Conservation (phyloP, 129 eudicot genomes). For the Silybum marianum region DNA sequence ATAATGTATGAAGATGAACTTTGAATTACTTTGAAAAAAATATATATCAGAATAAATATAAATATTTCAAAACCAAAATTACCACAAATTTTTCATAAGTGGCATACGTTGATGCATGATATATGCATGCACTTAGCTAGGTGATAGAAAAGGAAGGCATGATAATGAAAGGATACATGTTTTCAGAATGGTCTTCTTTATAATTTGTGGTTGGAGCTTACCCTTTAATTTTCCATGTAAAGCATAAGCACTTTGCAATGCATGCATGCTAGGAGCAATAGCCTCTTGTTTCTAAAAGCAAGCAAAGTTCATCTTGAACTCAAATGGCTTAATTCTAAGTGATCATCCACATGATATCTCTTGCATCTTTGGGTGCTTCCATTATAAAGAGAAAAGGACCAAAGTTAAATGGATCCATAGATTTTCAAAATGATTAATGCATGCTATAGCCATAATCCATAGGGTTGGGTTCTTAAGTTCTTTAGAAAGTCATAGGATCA, state of each 20-base stretch:
- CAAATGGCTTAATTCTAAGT: slow-evolving; percentile 7
- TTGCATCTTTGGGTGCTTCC: not conserved
- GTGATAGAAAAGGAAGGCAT: not conserved
- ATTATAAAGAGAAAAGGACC: not conserved
- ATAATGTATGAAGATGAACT: not conserved
- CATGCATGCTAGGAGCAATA: not conserved
- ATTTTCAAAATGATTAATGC: too few relatives aligned
- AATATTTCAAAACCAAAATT: slow-evolving; percentile 1
- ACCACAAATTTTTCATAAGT: not conserved
- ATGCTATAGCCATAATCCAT: too few relatives aligned
- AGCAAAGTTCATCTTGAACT: slow-evolving; percentile 15
- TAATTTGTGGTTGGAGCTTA: slow-evolving; percentile 1
- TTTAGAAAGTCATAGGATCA: too few relatives aligned
- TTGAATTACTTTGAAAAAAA: not conserved
- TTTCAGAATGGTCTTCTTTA: not conserved
- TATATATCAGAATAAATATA: not conserved
- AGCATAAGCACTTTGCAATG: slow-evolving; percentile 8
- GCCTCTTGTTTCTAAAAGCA: slow-evolving; percentile 2
- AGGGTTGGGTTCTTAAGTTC: too few relatives aligned
- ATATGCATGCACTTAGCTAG: not conserved
- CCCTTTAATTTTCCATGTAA: slow-evolving; percentile 11
- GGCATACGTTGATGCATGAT: slow-evolving; percentile 5
- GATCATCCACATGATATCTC: not conserved
- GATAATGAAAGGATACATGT: not conserved
- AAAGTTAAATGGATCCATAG: too few relatives aligned